phyloP scores from a whole-genome alignment of 2,329 filamentous ascomycete genomes.

The Aspergillus eucalypticola region DNA sequence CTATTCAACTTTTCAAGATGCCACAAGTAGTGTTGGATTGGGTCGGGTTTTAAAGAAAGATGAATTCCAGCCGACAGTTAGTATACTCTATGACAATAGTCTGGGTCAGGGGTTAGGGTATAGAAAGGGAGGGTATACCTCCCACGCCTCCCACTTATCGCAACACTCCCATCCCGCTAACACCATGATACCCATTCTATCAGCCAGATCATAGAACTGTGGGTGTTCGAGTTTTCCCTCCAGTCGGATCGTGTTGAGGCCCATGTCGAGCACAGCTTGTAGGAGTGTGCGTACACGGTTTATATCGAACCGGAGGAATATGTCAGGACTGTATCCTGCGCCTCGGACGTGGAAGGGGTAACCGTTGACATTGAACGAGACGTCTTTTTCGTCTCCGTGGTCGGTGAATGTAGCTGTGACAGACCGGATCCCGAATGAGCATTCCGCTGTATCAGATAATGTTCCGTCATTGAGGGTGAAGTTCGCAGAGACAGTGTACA shows the following conservation, averaged over 20 bases:
- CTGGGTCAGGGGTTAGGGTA: neutral
- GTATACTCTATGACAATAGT: too few species aligned
- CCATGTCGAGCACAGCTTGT: constrained; percentile 59
- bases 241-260: constrained; percentile 63
- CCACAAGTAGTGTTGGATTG: too few species aligned
- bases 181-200: constrained; percentile 62
- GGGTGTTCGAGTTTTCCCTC: constrained; percentile 67
- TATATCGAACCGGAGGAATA: constrained; percentile 61
- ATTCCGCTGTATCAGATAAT: constrained; percentile 38
- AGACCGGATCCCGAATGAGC: constrained; percentile 56
- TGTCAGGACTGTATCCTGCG: constrained; percentile 61
- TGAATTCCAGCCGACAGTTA: too few species aligned
- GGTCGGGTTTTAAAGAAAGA: too few species aligned
- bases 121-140: constrained; percentile 19
- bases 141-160: constrained; percentile 68
- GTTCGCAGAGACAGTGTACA: constrained; percentile 47
- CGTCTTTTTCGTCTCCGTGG: constrained; percentile 49
- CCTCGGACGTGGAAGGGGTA: constrained; percentile 62
- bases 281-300: constrained; percentile 53
- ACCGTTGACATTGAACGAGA: constrained; percentile 58
- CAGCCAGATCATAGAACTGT: constrained; percentile 60
- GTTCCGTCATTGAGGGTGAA: constrained; percentile 16
- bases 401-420: constrained; percentile 55
- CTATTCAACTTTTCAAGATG: too few species aligned
- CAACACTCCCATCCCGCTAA: constrained; percentile 67